Percentiles rank a stretch among this genome's conserved stretches.
Conservation (phyloP, 73 alveolate genomes). For the Paramecium sexaurelia region DNA sequence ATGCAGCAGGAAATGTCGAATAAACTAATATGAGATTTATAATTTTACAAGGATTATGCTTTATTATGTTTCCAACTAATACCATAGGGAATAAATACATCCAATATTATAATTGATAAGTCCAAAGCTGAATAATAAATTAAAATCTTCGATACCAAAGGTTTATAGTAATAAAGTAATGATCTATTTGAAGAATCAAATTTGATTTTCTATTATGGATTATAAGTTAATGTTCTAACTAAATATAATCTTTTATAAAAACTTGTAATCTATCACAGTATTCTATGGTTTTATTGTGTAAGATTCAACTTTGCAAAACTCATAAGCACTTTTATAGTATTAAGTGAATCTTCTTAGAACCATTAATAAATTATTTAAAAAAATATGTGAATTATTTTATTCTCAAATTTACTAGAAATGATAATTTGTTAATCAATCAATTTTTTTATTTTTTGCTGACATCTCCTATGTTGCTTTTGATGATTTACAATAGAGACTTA, state of each 20-base stretch:
- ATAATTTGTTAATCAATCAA: background rate
- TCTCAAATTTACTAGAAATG: background rate
- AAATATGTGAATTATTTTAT: background rate
- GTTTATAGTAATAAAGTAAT: constrained; percentile 22
- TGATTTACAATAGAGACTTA: constrained; percentile 13
- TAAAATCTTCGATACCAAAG: background rate
- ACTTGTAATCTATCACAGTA: constrained; percentile 47
- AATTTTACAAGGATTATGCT: constrained; percentile 31
- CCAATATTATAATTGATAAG: background rate
- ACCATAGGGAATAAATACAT: background rate
- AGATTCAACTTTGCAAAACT: constrained; percentile 28
- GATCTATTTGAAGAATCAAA: background rate
- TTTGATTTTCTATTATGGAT: constrained; percentile 16
- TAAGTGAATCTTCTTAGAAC: background rate
- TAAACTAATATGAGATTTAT: background rate
- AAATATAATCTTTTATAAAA: background rate
- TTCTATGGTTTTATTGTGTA: constrained; percentile 10
- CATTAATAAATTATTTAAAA: background rate
- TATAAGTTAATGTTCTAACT: constrained; percentile 55
- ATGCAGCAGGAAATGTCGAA: constrained; percentile 49
- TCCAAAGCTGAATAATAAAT: background rate
- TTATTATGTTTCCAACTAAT: background rate
- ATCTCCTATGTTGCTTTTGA: constrained; percentile 27
- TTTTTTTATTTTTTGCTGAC: background rate
- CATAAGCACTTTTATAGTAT: background rate